A percentile compares a stretch with the other conserved stretches of the same genome.
Evolutionary conservation across 768 basidiomycete genomes (phyloP).

Genomic region (Sarcomyxa edulis): DNA sequence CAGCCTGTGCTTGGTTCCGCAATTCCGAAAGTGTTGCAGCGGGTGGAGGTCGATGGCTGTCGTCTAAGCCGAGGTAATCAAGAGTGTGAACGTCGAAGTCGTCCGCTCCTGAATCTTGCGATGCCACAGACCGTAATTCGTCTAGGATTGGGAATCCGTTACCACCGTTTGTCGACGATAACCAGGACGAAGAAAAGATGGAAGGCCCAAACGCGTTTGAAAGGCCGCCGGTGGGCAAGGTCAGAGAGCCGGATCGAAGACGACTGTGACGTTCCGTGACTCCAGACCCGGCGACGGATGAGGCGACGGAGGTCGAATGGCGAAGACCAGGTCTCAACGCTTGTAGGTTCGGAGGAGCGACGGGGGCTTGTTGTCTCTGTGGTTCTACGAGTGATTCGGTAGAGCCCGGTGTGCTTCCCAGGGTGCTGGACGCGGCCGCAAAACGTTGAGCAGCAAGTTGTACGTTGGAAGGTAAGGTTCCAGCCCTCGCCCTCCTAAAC

Average conservation of each 20-base stretch:
- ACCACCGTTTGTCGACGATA: conserved; percentile 55
- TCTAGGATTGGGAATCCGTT: conserved; percentile 66
- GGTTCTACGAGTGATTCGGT: conserved; percentile 39
- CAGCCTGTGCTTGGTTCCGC: conserved; percentile 85
- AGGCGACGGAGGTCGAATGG: conserved; percentile 69
- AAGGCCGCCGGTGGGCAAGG: conserved; percentile 71
- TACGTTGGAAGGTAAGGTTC: conserved; percentile 94
- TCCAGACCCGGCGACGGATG: conserved; percentile 46
- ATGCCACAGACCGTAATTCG: conserved; percentile 76
- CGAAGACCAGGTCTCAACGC: conserved; percentile 63
- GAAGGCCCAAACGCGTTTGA: conserved; percentile 83
- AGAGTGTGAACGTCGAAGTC: conserved; percentile 92
- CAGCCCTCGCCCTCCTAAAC: conserved; percentile 93
- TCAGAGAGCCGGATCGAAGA: conserved; percentile 88
- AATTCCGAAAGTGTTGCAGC: conserved; percentile 88
- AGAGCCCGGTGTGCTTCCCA: conserved; percentile 39
- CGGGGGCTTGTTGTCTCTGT: conserved; percentile 46
- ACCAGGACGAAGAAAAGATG: conserved; percentile 89
- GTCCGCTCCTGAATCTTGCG: conserved; percentile 75
- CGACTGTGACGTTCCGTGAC: conserved; percentile 72
- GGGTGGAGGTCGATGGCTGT: conserved; percentile 65
- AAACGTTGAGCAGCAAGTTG: conserved; percentile 82
- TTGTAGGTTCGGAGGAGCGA: conserved; percentile 30
- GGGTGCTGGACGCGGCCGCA: conserved; percentile 58
- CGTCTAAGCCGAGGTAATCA: conserved; percentile 94